phyloP scores from a whole-genome alignment of 2,329 filamentous ascomycete species.

The Leptodontidium sp. region DNA sequence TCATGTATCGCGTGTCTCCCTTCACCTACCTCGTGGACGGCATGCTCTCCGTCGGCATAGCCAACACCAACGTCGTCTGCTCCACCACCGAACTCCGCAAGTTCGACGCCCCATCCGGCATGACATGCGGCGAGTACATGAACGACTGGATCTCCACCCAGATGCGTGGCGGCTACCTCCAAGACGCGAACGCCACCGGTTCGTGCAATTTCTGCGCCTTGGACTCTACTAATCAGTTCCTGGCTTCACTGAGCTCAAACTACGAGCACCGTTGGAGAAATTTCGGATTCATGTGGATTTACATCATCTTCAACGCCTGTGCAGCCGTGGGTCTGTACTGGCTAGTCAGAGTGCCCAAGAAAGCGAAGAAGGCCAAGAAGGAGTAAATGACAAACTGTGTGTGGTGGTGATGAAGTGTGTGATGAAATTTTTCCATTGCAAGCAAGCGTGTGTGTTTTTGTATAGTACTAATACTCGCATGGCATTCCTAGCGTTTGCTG shows the following conservation, averaged over 20 bases:
- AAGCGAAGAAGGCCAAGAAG: slow-evolving; percentile 31
- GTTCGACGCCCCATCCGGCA: slow-evolving; percentile 65
- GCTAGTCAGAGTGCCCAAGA: slow-evolving; percentile 55
- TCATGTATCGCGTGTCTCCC: slow-evolving; percentile 84
- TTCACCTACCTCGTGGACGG: slow-evolving; percentile 83
- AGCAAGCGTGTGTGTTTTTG: neutral
- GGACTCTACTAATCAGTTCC: slow-evolving; percentile 58
- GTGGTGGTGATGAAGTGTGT: neutral
- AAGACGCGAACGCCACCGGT: slow-evolving; percentile 55
- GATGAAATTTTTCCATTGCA: neutral
- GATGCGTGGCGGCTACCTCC: slow-evolving; percentile 59
- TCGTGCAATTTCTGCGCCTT: slow-evolving; percentile 64
- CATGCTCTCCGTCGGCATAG: slow-evolving; percentile 74
- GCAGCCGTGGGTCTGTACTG: slow-evolving; percentile 63
- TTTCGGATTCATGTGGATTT: slow-evolving; percentile 62
- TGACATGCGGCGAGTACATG: slow-evolving; percentile 69
- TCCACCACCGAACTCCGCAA: slow-evolving; percentile 71
- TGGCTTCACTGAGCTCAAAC: slow-evolving; percentile 56
- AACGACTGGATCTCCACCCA: slow-evolving; percentile 52
- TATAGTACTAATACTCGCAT: too few relatives aligned
- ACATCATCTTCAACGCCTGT: slow-evolving; percentile 60
- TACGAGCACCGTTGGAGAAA: slow-evolving; percentile 73
- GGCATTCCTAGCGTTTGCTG: too few relatives aligned
- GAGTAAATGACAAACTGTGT: neutral
- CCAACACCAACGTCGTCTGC: slow-evolving; percentile 71